Percentiles rank a stretch among this genome's conserved stretches.
phyloP scores from a whole-genome alignment of 495 filamentous ascomycete species.

The Penicillium waksmanii region DNA sequence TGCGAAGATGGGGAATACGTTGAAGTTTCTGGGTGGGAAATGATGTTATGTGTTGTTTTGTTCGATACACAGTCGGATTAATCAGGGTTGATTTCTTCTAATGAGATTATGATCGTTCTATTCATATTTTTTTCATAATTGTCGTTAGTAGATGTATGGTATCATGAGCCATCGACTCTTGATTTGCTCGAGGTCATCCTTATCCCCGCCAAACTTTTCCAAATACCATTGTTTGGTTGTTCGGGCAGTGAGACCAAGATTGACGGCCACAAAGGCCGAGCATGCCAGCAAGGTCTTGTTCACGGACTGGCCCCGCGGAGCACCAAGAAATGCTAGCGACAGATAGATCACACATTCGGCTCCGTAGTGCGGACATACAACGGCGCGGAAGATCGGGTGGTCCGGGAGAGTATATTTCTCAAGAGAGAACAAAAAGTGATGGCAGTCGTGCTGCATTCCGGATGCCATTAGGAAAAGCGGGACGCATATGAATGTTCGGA shows the following conservation, averaged over 20 bases:
- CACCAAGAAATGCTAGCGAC: constrained; percentile 72
- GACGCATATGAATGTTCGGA: constrained; percentile 63
- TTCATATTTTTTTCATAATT: background rate
- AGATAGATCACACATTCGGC: constrained; percentile 85
- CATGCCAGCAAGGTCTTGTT: constrained; percentile 77
- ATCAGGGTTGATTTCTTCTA: background rate
- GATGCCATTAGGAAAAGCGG: constrained; percentile 75
- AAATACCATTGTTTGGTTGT: constrained; percentile 81
- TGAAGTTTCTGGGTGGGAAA: constrained; percentile 59
- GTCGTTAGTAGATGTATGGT: constrained; percentile 67
- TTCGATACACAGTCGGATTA: background rate
- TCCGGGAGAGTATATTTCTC: constrained; percentile 83
- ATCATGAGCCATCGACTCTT: constrained; percentile 79
- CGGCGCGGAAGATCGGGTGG: constrained; percentile 66
- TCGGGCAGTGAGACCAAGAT: constrained; percentile 80
- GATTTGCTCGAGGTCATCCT: constrained; percentile 56
- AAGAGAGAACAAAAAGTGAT: constrained; percentile 76
- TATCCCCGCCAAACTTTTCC: constrained; percentile 68
- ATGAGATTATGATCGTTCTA: background rate
- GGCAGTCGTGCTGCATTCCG: constrained; percentile 77
- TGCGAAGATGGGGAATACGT: constrained; percentile 69
- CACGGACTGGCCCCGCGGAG: constrained; percentile 61
- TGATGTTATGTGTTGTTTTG: constrained; percentile 4
- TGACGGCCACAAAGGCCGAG: constrained; percentile 72
- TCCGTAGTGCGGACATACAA: constrained; percentile 91